A percentile compares a stretch with the other conserved stretches of the same genome.
phyloP scores from a whole-genome alignment of 208 protist species.

The Trypanosoma avium region DNA sequence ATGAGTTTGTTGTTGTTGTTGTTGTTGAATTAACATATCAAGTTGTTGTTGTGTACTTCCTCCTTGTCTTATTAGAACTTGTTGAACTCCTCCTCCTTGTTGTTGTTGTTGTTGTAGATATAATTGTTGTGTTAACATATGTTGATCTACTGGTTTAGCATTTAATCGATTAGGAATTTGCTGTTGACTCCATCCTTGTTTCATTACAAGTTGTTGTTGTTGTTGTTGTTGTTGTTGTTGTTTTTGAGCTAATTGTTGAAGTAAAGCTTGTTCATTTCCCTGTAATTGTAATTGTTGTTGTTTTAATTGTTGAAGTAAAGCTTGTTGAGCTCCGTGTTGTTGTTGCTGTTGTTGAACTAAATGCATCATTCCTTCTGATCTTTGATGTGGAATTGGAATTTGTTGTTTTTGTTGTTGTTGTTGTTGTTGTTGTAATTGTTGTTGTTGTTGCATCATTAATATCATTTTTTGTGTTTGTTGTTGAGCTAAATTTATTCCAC shows the following conservation, averaged over 20 bases:
- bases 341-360: neutral
- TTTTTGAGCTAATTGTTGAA: neutral
- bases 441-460: neutral
- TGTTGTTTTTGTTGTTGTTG: neutral
- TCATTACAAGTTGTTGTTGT: no score
- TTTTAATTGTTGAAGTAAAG: neutral
- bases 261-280: neutral
- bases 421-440: neutral
- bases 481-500: neutral
- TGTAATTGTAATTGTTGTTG: neutral
- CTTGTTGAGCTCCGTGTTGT: no score
- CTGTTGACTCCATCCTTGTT: no score
- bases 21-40: constrained; percentile 14
- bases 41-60: neutral
- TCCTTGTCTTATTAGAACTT: neutral
- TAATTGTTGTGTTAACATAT: neutral
- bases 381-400: neutral
- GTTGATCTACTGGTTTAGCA: neutral
- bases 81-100: neutral
- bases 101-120: constrained; percentile 9
- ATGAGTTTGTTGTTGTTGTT: constrained; percentile 23
- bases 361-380: neutral
- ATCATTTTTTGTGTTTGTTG: neutral
- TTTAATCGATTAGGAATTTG: neutral
- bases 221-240: neutral